phyloP scores from a whole-genome alignment of 163 green algal species.

The Chloromonas sp. region DNA sequence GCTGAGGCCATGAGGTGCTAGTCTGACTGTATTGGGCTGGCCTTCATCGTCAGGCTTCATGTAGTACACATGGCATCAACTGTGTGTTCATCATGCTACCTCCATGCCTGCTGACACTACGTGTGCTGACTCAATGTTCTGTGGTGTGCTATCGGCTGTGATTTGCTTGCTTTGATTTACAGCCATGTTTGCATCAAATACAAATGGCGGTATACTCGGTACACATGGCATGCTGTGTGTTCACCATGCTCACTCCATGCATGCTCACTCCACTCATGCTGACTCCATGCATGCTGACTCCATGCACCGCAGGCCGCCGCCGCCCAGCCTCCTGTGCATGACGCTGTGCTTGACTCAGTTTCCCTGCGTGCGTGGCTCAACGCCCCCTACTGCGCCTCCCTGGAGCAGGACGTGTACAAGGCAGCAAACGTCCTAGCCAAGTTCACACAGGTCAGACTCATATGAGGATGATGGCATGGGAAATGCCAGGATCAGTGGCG shows the following conservation, averaged over 20 bases:
- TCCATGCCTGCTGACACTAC: no score
- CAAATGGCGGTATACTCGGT: neutral
- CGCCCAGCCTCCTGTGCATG: conserved; percentile 56
- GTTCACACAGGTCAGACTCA: conserved; percentile 34
- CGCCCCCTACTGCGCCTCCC: conserved; percentile 36
- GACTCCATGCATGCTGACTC: no score
- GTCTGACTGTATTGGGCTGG: no score
- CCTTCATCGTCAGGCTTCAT: no score
- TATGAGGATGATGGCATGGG: neutral
- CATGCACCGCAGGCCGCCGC: conserved; percentile 16
- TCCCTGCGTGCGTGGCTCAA: conserved; percentile 70
- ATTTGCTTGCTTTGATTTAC: neutral
- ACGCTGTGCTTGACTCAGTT: conserved; percentile 52
- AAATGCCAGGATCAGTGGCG: no score
- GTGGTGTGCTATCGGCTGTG: neutral
- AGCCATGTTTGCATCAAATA: neutral
- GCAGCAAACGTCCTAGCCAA: conserved; percentile 57
- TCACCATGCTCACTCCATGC: neutral
- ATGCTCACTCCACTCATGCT: neutral
- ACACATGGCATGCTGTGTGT: no score
- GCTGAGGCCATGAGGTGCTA: no score
- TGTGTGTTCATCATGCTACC: no score
- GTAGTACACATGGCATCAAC: no score
- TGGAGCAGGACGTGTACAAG: conserved; percentile 69
- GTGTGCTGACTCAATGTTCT: neutral